Base-by-base conservation (phyloP, 2,329 filamentous ascomycete species). In the Trichothecium sympodiale region DNA sequence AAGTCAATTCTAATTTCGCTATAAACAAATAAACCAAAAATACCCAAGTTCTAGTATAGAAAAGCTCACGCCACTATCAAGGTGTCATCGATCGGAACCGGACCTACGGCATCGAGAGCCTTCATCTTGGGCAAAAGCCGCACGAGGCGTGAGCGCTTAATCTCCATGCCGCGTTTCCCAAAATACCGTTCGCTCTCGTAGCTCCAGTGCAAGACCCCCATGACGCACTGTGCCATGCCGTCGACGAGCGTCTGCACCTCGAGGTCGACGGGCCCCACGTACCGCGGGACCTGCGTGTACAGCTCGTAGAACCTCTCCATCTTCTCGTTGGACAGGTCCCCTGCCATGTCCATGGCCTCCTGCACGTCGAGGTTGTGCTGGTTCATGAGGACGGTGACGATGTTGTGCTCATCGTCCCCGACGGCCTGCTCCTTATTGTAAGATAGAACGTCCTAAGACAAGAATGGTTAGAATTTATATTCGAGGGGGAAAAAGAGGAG, bases 321-420 rank as follows among this genome's bases (percentile, higher is more conserved):
- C 29, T 34, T 38, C 17, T 20, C 12, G 13, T 33, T 8, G 14
- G 27, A 18, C 34, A 43, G 26, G 14, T 36, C 25, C 2, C 32
- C 43, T 3, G 36, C 30, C 32, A 30, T 34, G 38, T 45, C 35
- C 14, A 45, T 33, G 5, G 41, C 43, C 2, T 33, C 37, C 20
- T 45, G 43, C 8, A 43, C 36, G 20, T 25, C 29, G 15, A 41
- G 25, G 3, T 32, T 10, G 25, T 29, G 30, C 29, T 38, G 29
- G 33, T 43, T 35, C 46, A 51, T 50, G 16, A 50, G 39, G 5
- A 55, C 41, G 4, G 49, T 50, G 8, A 56, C 40, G 17, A 55
- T 29, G 38, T 53, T 56, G 44, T 55, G 52, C 29, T 48, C 43
- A n/a, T 49, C 47, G 25, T 50, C 48, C 3, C 45, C 44, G 1